phyloP scores from a whole-genome alignment of 495 filamentous ascomycete species.

The Glonium stellatum region DNA sequence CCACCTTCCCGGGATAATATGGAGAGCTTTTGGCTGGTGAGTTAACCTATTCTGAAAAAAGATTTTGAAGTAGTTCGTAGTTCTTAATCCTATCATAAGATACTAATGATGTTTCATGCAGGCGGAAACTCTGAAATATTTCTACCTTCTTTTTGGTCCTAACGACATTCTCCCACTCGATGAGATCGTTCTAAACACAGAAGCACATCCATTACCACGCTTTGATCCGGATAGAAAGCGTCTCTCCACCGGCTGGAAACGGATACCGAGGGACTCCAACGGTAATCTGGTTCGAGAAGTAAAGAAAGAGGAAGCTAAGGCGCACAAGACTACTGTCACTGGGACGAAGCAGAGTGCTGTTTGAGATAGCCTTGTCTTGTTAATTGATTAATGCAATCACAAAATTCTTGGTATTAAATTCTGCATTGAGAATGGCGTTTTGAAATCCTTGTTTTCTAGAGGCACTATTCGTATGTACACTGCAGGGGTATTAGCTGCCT shows the following conservation, averaged over 20 bases:
- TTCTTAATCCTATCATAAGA: neutral
- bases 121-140: conserved; percentile 97
- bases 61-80: neutral
- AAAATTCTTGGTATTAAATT: too few relatives aligned
- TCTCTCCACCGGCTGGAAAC: conserved; percentile 81
- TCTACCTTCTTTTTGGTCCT: conserved; percentile 89
- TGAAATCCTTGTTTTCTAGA: too few relatives aligned
- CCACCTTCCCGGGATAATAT: conserved; percentile 37
- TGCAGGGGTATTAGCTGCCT: too few relatives aligned
- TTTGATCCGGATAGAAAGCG: conserved; percentile 66
- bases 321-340: too few relatives aligned
- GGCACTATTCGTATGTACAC: too few relatives aligned
- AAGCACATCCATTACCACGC: conserved; percentile 83
- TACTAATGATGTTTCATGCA: conserved; percentile 25
- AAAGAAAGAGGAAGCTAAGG: neutral
- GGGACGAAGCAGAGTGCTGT: too few relatives aligned
- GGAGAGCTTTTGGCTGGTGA: conserved; percentile 58
- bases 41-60: conserved; percentile 25
- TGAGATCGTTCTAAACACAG: conserved; percentile 87
- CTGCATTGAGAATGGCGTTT: too few relatives aligned
- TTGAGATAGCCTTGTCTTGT: too few relatives aligned
- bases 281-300: conserved; percentile 26
- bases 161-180: conserved; percentile 76
- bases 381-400: too few relatives aligned
- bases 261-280: conserved; percentile 49